Conservation (phyloP, 2,329 filamentous ascomycete species). For the Beauveria sp. region DNA sequence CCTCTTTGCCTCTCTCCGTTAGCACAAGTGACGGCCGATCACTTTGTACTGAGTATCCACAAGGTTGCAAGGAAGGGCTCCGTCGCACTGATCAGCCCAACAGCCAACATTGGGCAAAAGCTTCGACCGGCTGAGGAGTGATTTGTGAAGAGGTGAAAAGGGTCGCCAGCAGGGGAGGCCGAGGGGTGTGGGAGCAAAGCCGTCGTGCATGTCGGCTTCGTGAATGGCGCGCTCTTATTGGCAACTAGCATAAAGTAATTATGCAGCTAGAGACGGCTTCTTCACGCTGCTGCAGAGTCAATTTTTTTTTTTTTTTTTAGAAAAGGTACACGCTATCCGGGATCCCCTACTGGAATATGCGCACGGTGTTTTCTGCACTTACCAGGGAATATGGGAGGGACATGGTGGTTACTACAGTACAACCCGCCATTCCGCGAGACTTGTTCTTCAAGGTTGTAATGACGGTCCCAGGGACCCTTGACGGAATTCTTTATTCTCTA, state of each 20-base stretch:
- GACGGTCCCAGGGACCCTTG: not conserved
- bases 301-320: not conserved
- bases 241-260: too few species aligned
- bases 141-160: too few species aligned
- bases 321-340: not conserved
- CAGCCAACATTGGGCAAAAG: conserved; percentile 2
- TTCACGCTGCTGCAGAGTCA: not conserved
- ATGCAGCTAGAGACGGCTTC: not conserved
- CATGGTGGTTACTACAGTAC: not conserved
- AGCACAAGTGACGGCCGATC: conserved; percentile 6
- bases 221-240: too few species aligned
- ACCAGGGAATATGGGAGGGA: not conserved
- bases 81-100: conserved; percentile 10
- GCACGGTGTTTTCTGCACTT: conserved; percentile 4
- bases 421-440: not conserved
- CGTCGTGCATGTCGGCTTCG: too few species aligned
- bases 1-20: not conserved
- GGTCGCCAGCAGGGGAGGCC: too few species aligned
- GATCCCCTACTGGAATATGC: not conserved
- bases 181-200: too few species aligned
- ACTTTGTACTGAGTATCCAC: conserved; percentile 5
- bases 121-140: not conserved
- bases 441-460: not conserved
- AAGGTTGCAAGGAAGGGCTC: not conserved
- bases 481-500: not conserved